Conservation (phyloP, 2,329 filamentous ascomycete genomes). For the Uncinocarpus reesii region DNA sequence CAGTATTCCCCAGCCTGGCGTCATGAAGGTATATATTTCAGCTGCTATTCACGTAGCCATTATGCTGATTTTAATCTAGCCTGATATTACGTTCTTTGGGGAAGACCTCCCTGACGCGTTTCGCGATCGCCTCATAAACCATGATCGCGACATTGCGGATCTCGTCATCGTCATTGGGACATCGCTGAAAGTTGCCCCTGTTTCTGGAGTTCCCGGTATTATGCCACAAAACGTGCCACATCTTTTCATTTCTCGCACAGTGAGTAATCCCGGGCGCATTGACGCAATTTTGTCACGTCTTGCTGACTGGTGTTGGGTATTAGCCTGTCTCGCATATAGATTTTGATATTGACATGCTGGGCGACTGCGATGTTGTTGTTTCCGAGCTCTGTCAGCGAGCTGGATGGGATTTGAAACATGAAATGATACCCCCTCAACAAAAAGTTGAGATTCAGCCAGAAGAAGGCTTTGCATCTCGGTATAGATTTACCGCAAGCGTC, state of each 20-base stretch:
- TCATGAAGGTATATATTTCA: slow-evolving; percentile 57
- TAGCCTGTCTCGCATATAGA: slow-evolving; percentile 75
- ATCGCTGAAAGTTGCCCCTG: slow-evolving; percentile 87
- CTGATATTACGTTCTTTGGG: slow-evolving; percentile 96
- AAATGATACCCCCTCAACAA: slow-evolving; percentile 66
- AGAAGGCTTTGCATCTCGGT: slow-evolving; percentile 40
- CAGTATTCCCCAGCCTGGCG: slow-evolving; percentile 57
- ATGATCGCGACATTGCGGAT: slow-evolving; percentile 71
- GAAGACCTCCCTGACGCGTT: slow-evolving; percentile 80
- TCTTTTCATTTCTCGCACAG: slow-evolving; percentile 75
- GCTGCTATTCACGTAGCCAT: neutral
- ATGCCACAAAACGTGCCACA: slow-evolving; percentile 72
- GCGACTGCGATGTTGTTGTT: slow-evolving; percentile 85
- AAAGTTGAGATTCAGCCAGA: slow-evolving; percentile 46
- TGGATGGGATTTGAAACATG: slow-evolving; percentile 69
- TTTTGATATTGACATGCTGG: slow-evolving; percentile 93
- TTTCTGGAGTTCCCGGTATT: slow-evolving; percentile 79
- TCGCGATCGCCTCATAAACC: slow-evolving; percentile 64
- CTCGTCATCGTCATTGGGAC: slow-evolving; percentile 94
- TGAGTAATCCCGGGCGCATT: slow-evolving; percentile 31
- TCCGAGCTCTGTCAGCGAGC: slow-evolving; percentile 72
- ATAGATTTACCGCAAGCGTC: slow-evolving; percentile 30
- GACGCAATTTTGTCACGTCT: neutral
- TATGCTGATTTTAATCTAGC: slow-evolving; percentile 37
- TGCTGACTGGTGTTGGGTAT: slow-evolving; percentile 8